Base-by-base conservation (phyloP, 805 yeast species). In the Ogataea haglerorum region DNA sequence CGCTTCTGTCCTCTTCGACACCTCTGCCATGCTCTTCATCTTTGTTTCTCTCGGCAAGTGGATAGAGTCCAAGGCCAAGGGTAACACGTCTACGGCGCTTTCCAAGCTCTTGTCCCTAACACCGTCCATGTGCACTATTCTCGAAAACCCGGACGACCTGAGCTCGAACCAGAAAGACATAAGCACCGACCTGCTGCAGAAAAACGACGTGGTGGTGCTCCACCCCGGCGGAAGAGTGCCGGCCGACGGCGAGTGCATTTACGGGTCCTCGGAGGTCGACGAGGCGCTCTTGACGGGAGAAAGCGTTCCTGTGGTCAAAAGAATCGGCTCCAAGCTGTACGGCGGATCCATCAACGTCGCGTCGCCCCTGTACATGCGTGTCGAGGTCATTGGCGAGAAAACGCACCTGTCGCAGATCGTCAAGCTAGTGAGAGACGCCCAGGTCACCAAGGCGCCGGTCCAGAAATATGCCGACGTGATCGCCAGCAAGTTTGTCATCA, bases 221-320 rank as follows among this genome's bases (percentile, higher is more conserved):
- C 69, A 79, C 33, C 95, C 98, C 0, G 99, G 99, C 9, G 82
- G 82, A 38, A 86, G 80, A 51, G 75, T 93, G 3, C 96, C 98
- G 1, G 89, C 96, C 1, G 99, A 93, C 68, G 99, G 98, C 34
- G 58, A 71, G 6, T 80, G 95, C 13, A 64, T 84, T 2, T 70
- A 70, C 48, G 99, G 99, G 6, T 75, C 75, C 42, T 76, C 96
- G 0, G 95, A 85, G 54, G 73, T 88, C 23, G 91, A 90, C 56
- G 99, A 93, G 63, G 82, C 96, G 2, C 65, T 90, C 17, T 69
- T 93, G 41, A 91, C 99, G 0, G 99, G 99, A 36, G 99, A 93
- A 63, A 77, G 95, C 0, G 57, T 76, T 28, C 90, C 96, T 2
- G 80, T 90, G 1, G 61, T 66, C 29, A 93, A 91, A 54, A 54